phyloP scores from a whole-genome alignment of 176 grass and related monocot species.

The Carex littledalei region DNA sequence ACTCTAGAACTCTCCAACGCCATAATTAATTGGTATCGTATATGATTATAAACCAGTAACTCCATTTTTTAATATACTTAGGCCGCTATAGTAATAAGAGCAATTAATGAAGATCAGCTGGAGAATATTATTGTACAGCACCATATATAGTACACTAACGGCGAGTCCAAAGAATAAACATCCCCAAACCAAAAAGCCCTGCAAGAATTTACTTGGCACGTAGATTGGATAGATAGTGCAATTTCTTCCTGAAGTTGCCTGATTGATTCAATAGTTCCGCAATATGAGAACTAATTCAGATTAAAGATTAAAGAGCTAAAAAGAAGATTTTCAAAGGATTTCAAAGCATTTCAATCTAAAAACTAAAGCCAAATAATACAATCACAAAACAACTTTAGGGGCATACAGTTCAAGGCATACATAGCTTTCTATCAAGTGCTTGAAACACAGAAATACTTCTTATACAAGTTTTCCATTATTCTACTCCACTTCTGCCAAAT shows the following conservation, averaged over 20 bases:
- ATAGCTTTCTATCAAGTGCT: background rate
- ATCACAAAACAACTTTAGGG: background rate
- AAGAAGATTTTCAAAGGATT: background rate
- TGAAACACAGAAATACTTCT: background rate
- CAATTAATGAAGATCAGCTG: too few relatives aligned
- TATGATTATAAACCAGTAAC: too few relatives aligned
- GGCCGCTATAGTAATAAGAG: too few relatives aligned
- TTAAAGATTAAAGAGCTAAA: background rate
- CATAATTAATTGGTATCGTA: too few relatives aligned
- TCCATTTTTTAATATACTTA: too few relatives aligned
- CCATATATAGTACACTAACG: too few relatives aligned
- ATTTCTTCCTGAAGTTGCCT: background rate
- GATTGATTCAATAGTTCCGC: background rate
- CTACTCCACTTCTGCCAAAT: conserved; percentile 97
- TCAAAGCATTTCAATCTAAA: background rate
- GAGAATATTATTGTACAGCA: too few relatives aligned
- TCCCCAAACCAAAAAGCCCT: background rate
- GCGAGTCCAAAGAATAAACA: too few relatives aligned
- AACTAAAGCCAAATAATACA: background rate
- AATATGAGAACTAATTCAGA: background rate
- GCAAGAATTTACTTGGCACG: too few relatives aligned
- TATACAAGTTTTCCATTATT: background rate
- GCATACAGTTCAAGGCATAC: background rate
- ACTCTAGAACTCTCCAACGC: background rate
- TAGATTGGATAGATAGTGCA: too few relatives aligned